A percentile compares a stretch with the other conserved stretches of the same genome.
These are phyloP conservation scores for Penicillium sclerotiorum DNA, from an alignment of 2,329 filamentous ascomycete species.

Conservation along the genomic window DNA sequence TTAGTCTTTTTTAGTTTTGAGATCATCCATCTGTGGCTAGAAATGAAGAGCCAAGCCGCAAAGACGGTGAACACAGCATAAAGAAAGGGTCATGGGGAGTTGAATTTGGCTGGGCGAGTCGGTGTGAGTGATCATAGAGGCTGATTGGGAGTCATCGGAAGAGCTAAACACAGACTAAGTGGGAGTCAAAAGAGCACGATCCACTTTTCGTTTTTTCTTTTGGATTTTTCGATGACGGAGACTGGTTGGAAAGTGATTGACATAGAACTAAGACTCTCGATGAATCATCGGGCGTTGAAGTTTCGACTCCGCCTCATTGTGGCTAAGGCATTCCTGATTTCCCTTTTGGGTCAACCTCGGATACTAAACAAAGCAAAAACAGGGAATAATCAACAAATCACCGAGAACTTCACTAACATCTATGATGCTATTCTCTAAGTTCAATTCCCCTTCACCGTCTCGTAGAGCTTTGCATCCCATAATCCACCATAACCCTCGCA, in stretches of 20 bases:
- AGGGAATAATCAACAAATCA: too few relatives aligned
- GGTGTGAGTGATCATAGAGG: conserved; percentile 17
- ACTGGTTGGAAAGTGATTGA: not conserved
- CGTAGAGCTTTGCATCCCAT: too few relatives aligned
- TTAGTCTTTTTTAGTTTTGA: too few relatives aligned
- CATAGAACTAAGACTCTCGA: too few relatives aligned
- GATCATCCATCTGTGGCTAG: conserved; percentile 8
- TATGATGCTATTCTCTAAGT: too few relatives aligned
- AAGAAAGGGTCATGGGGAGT: not conserved
- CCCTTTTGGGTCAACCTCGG: not conserved
- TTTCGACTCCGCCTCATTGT: conserved; percentile 6
- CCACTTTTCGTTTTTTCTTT: not conserved
- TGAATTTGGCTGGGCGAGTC: conserved; percentile 13
- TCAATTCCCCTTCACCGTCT: conserved; percentile 10
- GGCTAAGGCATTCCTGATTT: not conserved
- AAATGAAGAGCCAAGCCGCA: conserved; percentile 8
- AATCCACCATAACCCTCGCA: too few relatives aligned
- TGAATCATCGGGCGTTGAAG: conserved; percentile 4
- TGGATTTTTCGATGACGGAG: too few relatives aligned
- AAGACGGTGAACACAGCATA: conserved; percentile 20
- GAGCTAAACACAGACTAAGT: not conserved
- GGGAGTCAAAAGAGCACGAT: not conserved
- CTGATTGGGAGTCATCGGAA: conserved; percentile 8
- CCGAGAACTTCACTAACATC: not conserved
- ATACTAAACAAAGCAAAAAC: not conserved